Percentiles rank a stretch among this genome's conserved stretches.
Conservation (phyloP, 352 stramenopile genomes). For the Phytopythium vexans region DNA sequence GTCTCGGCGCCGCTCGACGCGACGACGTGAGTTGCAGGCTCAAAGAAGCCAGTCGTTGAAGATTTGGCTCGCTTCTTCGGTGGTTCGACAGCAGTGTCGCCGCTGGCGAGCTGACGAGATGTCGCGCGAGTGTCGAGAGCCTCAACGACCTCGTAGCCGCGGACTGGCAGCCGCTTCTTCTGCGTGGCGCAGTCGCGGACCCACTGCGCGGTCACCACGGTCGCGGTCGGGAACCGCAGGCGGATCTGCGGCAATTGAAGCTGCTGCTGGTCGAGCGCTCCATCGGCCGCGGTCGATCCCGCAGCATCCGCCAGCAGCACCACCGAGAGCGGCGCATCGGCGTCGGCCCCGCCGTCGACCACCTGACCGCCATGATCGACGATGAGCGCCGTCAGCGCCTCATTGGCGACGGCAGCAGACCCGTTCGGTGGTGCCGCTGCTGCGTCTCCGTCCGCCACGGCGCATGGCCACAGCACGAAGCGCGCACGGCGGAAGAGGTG, state of each 20-base stretch:
- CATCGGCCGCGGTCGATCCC: neutral
- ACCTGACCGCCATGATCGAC: slow-evolving; percentile 27
- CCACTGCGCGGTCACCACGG: slow-evolving; percentile 38
- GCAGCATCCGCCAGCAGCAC: slow-evolving; percentile 12
- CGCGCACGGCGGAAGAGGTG: slow-evolving; percentile 38
- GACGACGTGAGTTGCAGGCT: neutral
- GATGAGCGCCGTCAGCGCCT: slow-evolving; percentile 19
- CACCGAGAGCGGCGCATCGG: slow-evolving; percentile 3
- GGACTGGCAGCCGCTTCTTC: slow-evolving; percentile 27
- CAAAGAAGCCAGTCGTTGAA: slow-evolving; percentile 9
- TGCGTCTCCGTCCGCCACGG: neutral
- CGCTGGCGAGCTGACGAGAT: too few species aligned
- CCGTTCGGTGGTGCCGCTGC: neutral
- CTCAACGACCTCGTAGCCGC: slow-evolving; percentile 13
- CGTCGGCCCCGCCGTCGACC: slow-evolving; percentile 6
- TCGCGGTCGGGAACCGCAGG: slow-evolving; percentile 16
- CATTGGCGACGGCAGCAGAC: neutral
- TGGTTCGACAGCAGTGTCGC: slow-evolving; percentile 5
- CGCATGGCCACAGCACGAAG: slow-evolving; percentile 15
- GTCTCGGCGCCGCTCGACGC: neutral
- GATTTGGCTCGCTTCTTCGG: slow-evolving; percentile 18
- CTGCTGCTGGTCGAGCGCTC: slow-evolving; percentile 2
- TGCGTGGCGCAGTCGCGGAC: slow-evolving; percentile 29
- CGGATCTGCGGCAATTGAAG: slow-evolving; percentile 12
- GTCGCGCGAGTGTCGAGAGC: too few species aligned